Evolutionary conservation across 257 asterid genomes (phyloP), one percentile per base, ranked within the genome.

Genomic region (Lycium ferocissimum): DNA sequence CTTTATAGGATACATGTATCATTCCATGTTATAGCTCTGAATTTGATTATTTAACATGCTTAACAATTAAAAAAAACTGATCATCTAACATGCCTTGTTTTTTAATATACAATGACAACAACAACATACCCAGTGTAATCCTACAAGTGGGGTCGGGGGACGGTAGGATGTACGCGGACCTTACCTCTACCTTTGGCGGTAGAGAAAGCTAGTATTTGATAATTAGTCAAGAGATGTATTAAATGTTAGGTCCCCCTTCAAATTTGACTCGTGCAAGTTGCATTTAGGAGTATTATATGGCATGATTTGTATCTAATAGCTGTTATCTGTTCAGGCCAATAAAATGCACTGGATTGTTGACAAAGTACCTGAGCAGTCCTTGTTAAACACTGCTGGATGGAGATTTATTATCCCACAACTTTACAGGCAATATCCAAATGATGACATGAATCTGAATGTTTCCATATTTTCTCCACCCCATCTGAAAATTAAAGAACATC

Each of bases 381-480:
- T 94, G 84, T 62, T 97, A 91, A 97, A 95, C 93, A 97, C 99
- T 63, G 94, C 97, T 84, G 93, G 88, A 81, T 97, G 98, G 98
- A 95, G 93, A 84, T 94, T 89, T 86, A 84, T 95, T 78, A 61
- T 95, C 86, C 99, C 99, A n/a, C 91, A 89, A 91, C 89, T 97
- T 88, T 97, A 97, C 93, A 95, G 86, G 85, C 86, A 67, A 89
- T 97, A 94, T 83, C 99, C 99, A 43, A 88, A 97, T 78, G 89
- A 85, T 65, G 92, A 92, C 81, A 90, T 97, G 94, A 90, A 80
- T 88, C 91, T 97, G 86, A 93, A 95, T 84, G 84, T 97, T 89
- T 86, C 97, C 65, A 92, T 89, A 78, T 86, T 84, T 79, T 92
- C 97, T 3, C 89, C 87, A 43, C 99, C 99, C 26, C 83, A 79